phyloP scores from a whole-genome alignment of 192 early-diverging fungal genomes.

The Coemansia sp. region DNA sequence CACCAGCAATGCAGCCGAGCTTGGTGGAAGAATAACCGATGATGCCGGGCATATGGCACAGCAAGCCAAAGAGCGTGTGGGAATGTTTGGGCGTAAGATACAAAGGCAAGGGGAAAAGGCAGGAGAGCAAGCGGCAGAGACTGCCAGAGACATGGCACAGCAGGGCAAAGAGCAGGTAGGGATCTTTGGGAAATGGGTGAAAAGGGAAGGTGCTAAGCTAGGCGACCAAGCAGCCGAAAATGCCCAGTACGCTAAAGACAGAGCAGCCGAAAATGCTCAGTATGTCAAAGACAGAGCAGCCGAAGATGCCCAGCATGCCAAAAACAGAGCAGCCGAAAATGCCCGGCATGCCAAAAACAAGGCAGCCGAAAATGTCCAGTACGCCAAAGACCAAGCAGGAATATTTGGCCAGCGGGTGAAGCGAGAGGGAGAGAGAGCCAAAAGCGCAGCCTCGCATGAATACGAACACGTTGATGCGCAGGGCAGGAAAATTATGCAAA shows the following conservation, averaged over 20 bases:
- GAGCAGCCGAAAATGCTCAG: not conserved
- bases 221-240: slow-evolving; percentile 8
- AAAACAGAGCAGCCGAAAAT: not conserved
- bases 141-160: slow-evolving; percentile 3
- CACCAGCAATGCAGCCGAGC: slow-evolving; percentile 21
- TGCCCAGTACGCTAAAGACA: slow-evolving; percentile 14
- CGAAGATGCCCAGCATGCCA: not conserved
- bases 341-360: too few species aligned
- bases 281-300: slow-evolving; percentile 7
- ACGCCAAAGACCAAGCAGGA: not conserved
- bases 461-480: slow-evolving; percentile 9
- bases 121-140: not conserved
- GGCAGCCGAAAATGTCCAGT: not conserved
- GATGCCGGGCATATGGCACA: not conserved
- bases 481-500: slow-evolving; percentile 8
- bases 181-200: not conserved
- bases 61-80: not conserved
- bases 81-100: not conserved
- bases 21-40: slow-evolving; percentile 13
- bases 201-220: slow-evolving; percentile 1
- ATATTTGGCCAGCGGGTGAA: not conserved
- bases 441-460: slow-evolving; percentile 17
- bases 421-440: not conserved
- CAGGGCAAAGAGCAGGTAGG: slow-evolving; percentile 14
- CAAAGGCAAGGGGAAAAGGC: not conserved